phyloP scores from a whole-genome alignment of 1,139 yeast genomes.

The Candida sanyaensis region DNA sequence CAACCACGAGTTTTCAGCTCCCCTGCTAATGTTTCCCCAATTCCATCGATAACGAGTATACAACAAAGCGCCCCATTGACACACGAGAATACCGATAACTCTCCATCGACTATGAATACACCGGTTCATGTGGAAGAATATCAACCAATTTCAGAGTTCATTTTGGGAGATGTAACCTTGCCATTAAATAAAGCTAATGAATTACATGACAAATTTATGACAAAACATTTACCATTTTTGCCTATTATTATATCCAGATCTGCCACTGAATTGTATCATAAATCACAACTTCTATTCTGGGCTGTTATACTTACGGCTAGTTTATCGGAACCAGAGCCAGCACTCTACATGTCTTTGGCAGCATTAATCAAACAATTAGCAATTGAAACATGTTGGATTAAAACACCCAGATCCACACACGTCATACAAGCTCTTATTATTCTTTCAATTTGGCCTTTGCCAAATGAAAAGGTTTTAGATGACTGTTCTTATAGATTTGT shows the following conservation, averaged over 20 bases:
- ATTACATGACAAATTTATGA: conserved; percentile 68
- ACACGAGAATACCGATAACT: conserved; percentile 27
- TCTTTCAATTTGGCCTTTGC: conserved; percentile 88
- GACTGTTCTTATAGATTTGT: conserved; percentile 89
- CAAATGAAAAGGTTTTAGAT: conserved; percentile 89
- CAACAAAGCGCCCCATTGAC: conserved; percentile 12
- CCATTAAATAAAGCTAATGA: conserved; percentile 68
- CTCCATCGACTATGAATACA: conserved; percentile 20
- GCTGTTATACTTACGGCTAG: conserved; percentile 86
- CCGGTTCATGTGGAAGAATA: conserved; percentile 10
- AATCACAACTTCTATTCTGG: conserved; percentile 88
- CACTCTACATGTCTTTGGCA: conserved; percentile 73
- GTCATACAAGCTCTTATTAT: conserved; percentile 87
- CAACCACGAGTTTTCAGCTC: conserved; percentile 2
- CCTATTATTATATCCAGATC: conserved; percentile 75
- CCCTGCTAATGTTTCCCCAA: conserved; percentile 16
- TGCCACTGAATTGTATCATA: conserved; percentile 78
- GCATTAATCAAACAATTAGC: conserved; percentile 83
- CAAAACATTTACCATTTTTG: conserved; percentile 69
- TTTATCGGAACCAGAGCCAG: conserved; percentile 83
- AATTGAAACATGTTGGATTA: conserved; percentile 89
- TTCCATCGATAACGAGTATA: conserved; percentile 11
- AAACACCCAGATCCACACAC: conserved; percentile 92
- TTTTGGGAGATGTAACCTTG: conserved; percentile 71
- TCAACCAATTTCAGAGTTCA: conserved; percentile 49